phyloP scores from a whole-genome alignment of 495 filamentous ascomycete genomes.

The Amniculicola lignicola region DNA sequence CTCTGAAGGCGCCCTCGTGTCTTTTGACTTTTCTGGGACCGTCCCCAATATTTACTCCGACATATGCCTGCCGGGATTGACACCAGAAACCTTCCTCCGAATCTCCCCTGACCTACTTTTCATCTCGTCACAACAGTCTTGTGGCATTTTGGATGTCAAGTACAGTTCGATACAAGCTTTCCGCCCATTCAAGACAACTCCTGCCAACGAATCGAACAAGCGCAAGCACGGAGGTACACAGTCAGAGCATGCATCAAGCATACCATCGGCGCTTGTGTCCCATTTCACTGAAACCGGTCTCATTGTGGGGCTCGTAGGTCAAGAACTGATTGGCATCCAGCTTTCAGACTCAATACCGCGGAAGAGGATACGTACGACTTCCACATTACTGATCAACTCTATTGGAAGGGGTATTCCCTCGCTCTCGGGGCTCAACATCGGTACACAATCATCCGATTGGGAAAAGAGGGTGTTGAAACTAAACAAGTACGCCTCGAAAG shows the following conservation, averaged over 20 bases:
- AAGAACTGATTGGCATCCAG: constrained; percentile 38
- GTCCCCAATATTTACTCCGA: constrained; percentile 42
- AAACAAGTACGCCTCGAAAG: constrained; percentile 46
- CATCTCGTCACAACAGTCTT: constrained; percentile 23
- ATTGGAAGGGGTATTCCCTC: constrained; percentile 34
- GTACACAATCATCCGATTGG: constrained; percentile 15
- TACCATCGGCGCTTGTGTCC: constrained; percentile 12
- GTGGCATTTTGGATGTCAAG: constrained; percentile 40
- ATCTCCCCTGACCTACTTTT: constrained; percentile 36
- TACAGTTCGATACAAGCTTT: constrained; percentile 39
- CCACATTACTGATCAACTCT: constrained; percentile 35
- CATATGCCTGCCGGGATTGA: neutral
- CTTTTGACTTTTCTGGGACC: constrained; percentile 51
- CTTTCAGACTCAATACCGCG: constrained; percentile 21
- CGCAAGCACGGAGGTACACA: constrained; percentile 21
- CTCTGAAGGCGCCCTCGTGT: constrained; percentile 42
- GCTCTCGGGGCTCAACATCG: constrained; percentile 35
- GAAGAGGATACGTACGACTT: constrained; percentile 20
- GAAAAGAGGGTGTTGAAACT: constrained; percentile 34
- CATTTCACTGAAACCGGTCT: constrained; percentile 36
- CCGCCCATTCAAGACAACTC: constrained; percentile 1
- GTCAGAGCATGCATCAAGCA: neutral
- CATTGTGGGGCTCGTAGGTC: constrained; percentile 29
- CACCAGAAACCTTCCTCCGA: constrained; percentile 46
- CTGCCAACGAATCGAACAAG: constrained; percentile 28